A percentile compares a stretch with the other conserved stretches of the same genome.
Evolutionary conservation across 202 grass and related monocot genomes (phyloP).

Genomic region (Musa balbisiana): DNA sequence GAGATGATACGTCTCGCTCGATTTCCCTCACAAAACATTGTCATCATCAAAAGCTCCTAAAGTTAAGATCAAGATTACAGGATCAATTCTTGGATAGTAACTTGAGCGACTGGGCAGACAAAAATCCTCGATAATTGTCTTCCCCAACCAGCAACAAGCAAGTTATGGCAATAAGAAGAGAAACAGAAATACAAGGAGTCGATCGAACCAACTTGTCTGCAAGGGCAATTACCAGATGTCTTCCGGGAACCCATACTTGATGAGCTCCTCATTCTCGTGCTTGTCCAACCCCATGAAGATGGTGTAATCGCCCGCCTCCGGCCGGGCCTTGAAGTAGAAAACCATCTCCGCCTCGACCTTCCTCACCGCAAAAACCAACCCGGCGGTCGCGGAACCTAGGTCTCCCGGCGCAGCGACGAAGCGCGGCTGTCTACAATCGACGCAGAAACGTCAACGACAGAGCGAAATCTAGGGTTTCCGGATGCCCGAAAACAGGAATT

Average conservation of each 20-base stretch:
- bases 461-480: not conserved
- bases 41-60: too few relatives aligned
- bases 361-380: not conserved
- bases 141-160: not conserved
- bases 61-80: too few relatives aligned
- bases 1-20: too few relatives aligned
- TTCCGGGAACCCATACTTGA: slow-evolving; percentile 91
- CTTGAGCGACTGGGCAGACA: too few relatives aligned
- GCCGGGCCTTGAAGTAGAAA: slow-evolving; percentile 96
- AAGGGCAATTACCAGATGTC: slow-evolving; percentile 71
- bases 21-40: too few relatives aligned
- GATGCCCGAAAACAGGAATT: not conserved
- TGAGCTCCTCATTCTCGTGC: slow-evolving; percentile 96
- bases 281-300: slow-evolving; percentile 99
- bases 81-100: too few relatives aligned
- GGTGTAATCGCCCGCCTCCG: slow-evolving; percentile 83
- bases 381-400: not conserved
- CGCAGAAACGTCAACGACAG: not conserved
- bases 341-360: slow-evolving; percentile 41
- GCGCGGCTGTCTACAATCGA: not conserved
- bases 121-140: too few relatives aligned
- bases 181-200: not conserved
- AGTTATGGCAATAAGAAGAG: not conserved
- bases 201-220: not conserved
- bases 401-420: not conserved